Evolutionary conservation across 306 rosid genomes (phyloP), one percentile per base, ranked within the genome.

Genomic region (Hippophae tibetana): DNA sequence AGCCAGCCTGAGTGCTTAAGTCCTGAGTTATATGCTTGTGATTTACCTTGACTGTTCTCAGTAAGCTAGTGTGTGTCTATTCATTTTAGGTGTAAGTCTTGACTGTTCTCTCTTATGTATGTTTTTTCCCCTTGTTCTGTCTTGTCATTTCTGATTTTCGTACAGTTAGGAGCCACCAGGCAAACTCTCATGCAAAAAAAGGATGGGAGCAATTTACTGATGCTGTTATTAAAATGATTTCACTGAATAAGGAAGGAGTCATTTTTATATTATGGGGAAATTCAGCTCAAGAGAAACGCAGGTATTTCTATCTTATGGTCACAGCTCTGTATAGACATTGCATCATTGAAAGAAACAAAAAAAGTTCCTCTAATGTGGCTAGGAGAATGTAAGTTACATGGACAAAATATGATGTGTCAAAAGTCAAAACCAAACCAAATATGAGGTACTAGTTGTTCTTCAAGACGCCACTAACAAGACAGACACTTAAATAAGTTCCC

Each of bases 151-250:
- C 48, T 49, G 38, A 27, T 57, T 66, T 62, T 61, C 63, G 31
- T 57, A 56, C 84, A 90, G 98, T 85, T 65, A 78, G 96, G 83
- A 77, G 79, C 48, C 95, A 87, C 63, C 87, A 85, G 74, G 95
- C 95, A 13, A 90, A 90, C 67, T 90, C 96, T 57, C 98, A 87
- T 74, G 84, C 98, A 25, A 87, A 87, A 70, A 90, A 85, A 66
- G 98, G 98, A 58, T 87, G 98, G 98, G 98, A 90, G 61, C 89
- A 87, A 54, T 85, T 87, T 64, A 90, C 98, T 5, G 95, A 90
- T 76, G 84, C 95, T 69, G 89, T 90, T 66, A 90, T 90, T 72
- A 70, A 73, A 70, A 62, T 86, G 53, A 74, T 90, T 74, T 90
- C 98, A 47, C 82, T 72, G 61, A 85, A 81, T 83, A 87, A 75